Conservation (phyloP, 305 asterid genomes). For the Withania somnifera region DNA sequence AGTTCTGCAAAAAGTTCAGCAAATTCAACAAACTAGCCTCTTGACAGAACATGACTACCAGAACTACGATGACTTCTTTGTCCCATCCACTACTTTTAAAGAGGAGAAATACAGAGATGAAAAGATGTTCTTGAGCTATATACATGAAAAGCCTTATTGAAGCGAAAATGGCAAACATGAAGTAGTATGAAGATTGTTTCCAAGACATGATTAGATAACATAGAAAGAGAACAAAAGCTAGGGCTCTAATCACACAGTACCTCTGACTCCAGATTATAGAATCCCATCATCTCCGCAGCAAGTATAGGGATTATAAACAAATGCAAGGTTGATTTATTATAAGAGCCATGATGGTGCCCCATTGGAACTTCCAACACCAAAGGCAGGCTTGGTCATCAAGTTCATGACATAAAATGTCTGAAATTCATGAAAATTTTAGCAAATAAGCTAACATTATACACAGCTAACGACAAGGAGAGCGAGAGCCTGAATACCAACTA, state of each 20-base stretch:
- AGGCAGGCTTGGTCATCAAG: conserved; percentile 3
- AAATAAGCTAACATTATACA: neutral
- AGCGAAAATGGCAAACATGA: neutral
- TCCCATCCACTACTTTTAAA: neutral
- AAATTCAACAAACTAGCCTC: neutral
- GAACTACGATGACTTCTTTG: neutral
- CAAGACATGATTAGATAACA: neutral
- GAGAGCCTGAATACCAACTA: neutral
- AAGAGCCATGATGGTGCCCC: conserved; percentile 4
- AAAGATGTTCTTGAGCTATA: neutral
- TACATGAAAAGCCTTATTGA: neutral
- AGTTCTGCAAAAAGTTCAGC: neutral
- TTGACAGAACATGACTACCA: neutral
- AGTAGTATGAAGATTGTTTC: neutral
- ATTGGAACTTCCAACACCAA: conserved; percentile 6
- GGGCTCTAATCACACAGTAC: neutral
- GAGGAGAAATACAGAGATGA: neutral
- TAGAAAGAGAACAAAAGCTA: neutral
- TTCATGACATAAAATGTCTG: conserved; percentile 1
- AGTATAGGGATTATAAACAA: neutral
- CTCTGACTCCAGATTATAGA: neutral
- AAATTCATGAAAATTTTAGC: neutral
- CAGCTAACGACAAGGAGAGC: neutral
- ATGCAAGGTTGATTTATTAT: neutral
- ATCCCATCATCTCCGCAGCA: neutral